phyloP scores from a whole-genome alignment of 352 stramenopile species.

The Globisporangium heterothallicum region DNA sequence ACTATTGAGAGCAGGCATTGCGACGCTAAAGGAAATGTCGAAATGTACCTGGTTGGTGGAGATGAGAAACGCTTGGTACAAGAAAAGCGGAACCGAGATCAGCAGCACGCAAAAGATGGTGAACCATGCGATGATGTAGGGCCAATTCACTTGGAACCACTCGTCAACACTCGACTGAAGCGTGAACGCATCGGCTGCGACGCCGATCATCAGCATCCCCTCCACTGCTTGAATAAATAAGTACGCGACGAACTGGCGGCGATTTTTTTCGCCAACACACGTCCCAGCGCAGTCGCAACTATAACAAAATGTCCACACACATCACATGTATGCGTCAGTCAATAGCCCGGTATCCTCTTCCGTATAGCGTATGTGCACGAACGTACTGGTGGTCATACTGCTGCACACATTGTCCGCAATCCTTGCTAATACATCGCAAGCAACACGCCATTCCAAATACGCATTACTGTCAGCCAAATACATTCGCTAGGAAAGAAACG shows the following conservation, averaged over 20 bases:
- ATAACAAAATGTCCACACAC: not conserved
- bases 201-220: slow-evolving; percentile 35
- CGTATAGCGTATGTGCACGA: not conserved
- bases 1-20: no score
- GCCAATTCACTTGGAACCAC: slow-evolving; percentile 66
- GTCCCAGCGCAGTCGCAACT: slow-evolving; percentile 75
- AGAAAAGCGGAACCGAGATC: slow-evolving; percentile 51
- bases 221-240: slow-evolving; percentile 57
- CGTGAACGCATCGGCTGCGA: slow-evolving; percentile 46
- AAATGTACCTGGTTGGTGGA: slow-evolving; percentile 60
- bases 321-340: not conserved
- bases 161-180: slow-evolving; percentile 53
- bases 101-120: slow-evolving; percentile 51
- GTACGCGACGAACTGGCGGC: slow-evolving; percentile 59
- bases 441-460: not conserved
- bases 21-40: no score
- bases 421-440: slow-evolving; percentile 46
- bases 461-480: slow-evolving; percentile 4
- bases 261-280: slow-evolving; percentile 69
- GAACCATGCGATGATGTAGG: slow-evolving; percentile 62
- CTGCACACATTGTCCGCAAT: slow-evolving; percentile 61
- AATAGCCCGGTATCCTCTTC: not conserved
- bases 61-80: slow-evolving; percentile 68
- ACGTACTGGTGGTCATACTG: slow-evolving; percentile 82
- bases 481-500: not conserved